Percentiles rank a stretch among this genome's conserved stretches.
phyloP scores from a whole-genome alignment of 2,329 filamentous ascomycete species.

The Phaeophleospora eucalypticola region DNA sequence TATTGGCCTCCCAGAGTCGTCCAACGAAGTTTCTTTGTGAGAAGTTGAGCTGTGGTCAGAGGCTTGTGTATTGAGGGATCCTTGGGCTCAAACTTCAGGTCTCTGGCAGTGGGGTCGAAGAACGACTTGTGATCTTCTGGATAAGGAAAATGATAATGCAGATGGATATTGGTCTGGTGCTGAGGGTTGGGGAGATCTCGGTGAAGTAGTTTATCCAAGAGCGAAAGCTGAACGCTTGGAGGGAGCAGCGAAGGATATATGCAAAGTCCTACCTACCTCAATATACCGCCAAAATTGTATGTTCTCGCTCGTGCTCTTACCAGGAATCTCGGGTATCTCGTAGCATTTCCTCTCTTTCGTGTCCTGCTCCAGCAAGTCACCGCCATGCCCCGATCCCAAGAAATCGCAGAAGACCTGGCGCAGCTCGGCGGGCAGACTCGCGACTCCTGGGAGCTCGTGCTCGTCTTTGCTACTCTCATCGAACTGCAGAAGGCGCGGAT shows the following conservation, averaged over 20 bases:
- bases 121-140: slow-evolving; percentile 51
- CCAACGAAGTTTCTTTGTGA: slow-evolving; percentile 84
- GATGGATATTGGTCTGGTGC: slow-evolving; percentile 86
- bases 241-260: slow-evolving; percentile 74
- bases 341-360: slow-evolving; percentile 36
- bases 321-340: slow-evolving; percentile 63
- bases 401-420: slow-evolving; percentile 19
- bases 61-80: slow-evolving; percentile 71
- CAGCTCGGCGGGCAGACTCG: slow-evolving; percentile 11
- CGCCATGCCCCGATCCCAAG: neutral
- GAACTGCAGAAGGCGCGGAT: slow-evolving; percentile 15
- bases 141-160: slow-evolving; percentile 72
- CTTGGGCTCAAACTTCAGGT: slow-evolving; percentile 51
- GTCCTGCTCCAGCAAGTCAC: neutral
- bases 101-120: slow-evolving; percentile 43
- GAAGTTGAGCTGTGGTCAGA: slow-evolving; percentile 63
- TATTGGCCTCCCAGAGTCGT: slow-evolving; percentile 93
- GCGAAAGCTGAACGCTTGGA: slow-evolving; percentile 59
- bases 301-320: slow-evolving; percentile 42
- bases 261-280: slow-evolving; percentile 58
- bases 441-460: neutral
- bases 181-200: slow-evolving; percentile 66
- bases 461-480: too few species aligned
- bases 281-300: slow-evolving; percentile 3
- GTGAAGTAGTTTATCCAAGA: slow-evolving; percentile 73